Evolutionary conservation across 2,329 filamentous ascomycete genomes (phyloP).

Genomic region (Didymella lethalis): DNA sequence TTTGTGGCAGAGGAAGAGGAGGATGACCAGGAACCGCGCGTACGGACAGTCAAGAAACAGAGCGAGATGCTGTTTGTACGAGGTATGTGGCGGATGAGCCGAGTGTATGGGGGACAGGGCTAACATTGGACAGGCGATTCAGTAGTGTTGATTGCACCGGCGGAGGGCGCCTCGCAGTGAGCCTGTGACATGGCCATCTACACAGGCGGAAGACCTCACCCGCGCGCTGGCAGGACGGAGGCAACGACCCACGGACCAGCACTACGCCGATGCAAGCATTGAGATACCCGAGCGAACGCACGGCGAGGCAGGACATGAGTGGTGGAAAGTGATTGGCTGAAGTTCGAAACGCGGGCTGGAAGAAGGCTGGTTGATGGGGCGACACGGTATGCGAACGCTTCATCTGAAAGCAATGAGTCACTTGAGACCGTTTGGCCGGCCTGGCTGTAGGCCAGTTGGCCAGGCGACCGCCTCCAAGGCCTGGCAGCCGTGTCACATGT

Average conservation of each 20-base stretch:
- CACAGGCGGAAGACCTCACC: slow-evolving; percentile 16
- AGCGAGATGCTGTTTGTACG: slow-evolving; percentile 98
- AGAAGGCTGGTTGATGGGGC: slow-evolving; percentile 13
- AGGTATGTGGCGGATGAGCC: slow-evolving; percentile 65
- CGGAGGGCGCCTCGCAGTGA: slow-evolving; percentile 42
- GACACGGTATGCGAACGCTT: slow-evolving; percentile 14
- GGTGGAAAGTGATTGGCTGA: slow-evolving; percentile 5
- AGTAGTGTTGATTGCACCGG: slow-evolving; percentile 59
- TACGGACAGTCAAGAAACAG: slow-evolving; percentile 87
- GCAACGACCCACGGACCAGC: slow-evolving; percentile 5
- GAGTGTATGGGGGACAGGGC: not conserved
- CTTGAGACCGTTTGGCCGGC: not conserved
- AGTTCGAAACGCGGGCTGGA: slow-evolving; percentile 6
- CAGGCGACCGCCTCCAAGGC: slow-evolving; percentile 8
- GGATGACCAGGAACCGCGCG: slow-evolving; percentile 70
- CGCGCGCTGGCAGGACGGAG: slow-evolving; percentile 7
- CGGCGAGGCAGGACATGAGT: slow-evolving; percentile 4
- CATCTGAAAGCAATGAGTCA: slow-evolving; percentile 17
- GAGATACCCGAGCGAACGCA: slow-evolving; percentile 35
- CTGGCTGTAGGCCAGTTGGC: slow-evolving; percentile 10
- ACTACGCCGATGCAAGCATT: slow-evolving; percentile 12
- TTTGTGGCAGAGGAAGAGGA: slow-evolving; percentile 92
- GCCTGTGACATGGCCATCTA: slow-evolving; percentile 13
- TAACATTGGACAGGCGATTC: slow-evolving; percentile 53
- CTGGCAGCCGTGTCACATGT: not conserved